Evolutionary conservation across 495 filamentous ascomycete species (phyloP), one percentile per base, ranked within the genome.

Genomic region (Oidiodendron maius): DNA sequence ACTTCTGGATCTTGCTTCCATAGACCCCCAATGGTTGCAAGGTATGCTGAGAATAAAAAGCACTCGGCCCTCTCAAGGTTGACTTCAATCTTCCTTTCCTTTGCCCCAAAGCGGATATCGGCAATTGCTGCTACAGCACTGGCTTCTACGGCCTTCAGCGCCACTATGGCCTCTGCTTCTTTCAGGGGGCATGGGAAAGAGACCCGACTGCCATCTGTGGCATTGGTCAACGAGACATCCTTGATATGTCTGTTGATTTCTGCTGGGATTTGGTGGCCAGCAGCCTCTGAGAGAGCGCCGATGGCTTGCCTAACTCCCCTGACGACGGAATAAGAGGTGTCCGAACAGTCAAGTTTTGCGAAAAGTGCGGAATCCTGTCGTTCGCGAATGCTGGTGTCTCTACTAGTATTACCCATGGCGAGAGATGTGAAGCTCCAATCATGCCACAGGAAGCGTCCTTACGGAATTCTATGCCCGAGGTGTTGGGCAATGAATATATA

Each of bases 41-140:
- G 68, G 55, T 88, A 89, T 3, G 83, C 79, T 51, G 83, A 81
- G 63, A 85, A 84, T 21, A 84, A 67, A 56, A 88, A 87, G 17
- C 76, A 76, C 8, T 80, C 75, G 3, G 83, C 75, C 53, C 71
- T 72, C 55, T 87, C 84, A 37, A 85, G 61, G 47, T 77, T 78
- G 20, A 89, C 71, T 24, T 64, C 70, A 24, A 87, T 77, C 44
- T 63, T 61, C 46, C 67, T 58, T 43, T 57, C 60, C 41, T 66
- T 51, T 9, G 57, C 50, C 18, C 47, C 32, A 28, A 70, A 74
- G 11, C 72, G 70, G 40, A 86, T 59, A 58, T 83, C 69, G 12
- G 77, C 81, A 50, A 89, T 74, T 4, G 77, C 76, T 15, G 78
- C 80, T 4, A 77, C 81, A n/a, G 77, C 71, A 34, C 75, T 74